Percentiles rank a stretch among this genome's conserved stretches.
These are phyloP conservation scores for Hortiboletus flavorubellus DNA, from an alignment of 768 basidiomycete genomes.

Conservation along the genomic window DNA sequence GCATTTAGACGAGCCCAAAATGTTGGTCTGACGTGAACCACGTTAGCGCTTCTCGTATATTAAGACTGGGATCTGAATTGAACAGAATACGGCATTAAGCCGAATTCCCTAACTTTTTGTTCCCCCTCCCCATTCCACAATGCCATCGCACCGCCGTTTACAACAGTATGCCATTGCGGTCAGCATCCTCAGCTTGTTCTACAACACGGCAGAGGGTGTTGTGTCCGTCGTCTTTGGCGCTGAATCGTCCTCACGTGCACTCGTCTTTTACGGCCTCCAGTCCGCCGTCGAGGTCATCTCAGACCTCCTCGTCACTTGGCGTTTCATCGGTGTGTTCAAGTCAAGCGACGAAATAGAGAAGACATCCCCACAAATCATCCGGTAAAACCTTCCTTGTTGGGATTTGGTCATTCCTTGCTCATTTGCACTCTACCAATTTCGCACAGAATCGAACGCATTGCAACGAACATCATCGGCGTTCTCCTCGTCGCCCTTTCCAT, in stretches of 20 bases:
- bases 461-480: slow-evolving; percentile 34
- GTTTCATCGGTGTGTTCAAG: slow-evolving; percentile 35
- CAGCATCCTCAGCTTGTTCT: slow-evolving; percentile 40
- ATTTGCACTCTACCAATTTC: background rate
- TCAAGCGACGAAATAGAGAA: slow-evolving; percentile 32
- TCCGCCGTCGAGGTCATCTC: slow-evolving; percentile 47
- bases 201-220: slow-evolving; percentile 40
- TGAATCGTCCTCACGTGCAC: slow-evolving; percentile 42
- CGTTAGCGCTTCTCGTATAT: background rate
- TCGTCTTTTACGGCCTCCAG: slow-evolving; percentile 49
- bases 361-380: slow-evolving; percentile 8
- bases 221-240: slow-evolving; percentile 44
- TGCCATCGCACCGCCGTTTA: slow-evolving; percentile 17
- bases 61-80: background rate
- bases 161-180: slow-evolving; percentile 40
- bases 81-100: background rate
- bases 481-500: slow-evolving; percentile 38
- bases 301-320: slow-evolving; percentile 42
- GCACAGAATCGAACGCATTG: slow-evolving; percentile 37
- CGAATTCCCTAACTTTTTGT: background rate
- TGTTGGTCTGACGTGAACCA: too few species aligned
- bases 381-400: slow-evolving; percentile 3
- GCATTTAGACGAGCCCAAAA: too few species aligned
- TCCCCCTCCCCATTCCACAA: background rate
- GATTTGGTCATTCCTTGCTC: background rate